Evolutionary conservation across 495 filamentous ascomycete species (phyloP).

Genomic region (Acidiella bohemica): DNA sequence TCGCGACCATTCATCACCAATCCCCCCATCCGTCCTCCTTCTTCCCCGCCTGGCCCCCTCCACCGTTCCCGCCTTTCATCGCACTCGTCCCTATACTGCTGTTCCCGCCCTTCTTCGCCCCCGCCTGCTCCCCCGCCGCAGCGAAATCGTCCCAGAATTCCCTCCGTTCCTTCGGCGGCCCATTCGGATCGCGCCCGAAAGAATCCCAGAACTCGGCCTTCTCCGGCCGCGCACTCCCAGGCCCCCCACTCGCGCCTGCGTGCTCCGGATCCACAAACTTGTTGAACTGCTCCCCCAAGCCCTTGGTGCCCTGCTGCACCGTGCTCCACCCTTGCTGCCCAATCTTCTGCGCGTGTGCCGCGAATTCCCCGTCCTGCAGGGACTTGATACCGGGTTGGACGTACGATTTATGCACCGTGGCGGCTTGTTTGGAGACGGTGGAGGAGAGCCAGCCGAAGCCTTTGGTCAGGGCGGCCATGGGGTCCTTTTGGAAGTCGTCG

Average conservation of each 20-base stretch:
- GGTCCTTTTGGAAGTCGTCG: constrained; percentile 82
- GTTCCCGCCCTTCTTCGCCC: constrained; percentile 13
- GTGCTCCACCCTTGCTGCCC: constrained; percentile 53
- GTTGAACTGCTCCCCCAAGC: constrained; percentile 61
- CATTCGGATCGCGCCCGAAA: constrained; percentile 25
- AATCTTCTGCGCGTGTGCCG: constrained; percentile 61
- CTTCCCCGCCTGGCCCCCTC: constrained; percentile 7
- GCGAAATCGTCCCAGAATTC: constrained; percentile 62
- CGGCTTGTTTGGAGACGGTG: constrained; percentile 74
- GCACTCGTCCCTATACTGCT: constrained; percentile 54
- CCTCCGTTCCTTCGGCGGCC: constrained; percentile 27
- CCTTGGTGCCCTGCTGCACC: constrained; percentile 51
- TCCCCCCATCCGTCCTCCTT: constrained; percentile 18
- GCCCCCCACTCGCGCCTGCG: not conserved
- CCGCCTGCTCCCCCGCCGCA: constrained; percentile 17
- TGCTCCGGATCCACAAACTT: constrained; percentile 62
- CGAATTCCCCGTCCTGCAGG: constrained; percentile 56
- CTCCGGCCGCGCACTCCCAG: constrained; percentile 31
- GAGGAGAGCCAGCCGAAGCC: constrained; percentile 88
- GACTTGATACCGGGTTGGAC: constrained; percentile 83
- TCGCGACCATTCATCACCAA: too few relatives aligned
- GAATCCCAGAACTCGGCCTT: constrained; percentile 58
- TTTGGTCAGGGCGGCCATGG: constrained; percentile 75
- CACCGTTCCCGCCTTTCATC: constrained; percentile 22
- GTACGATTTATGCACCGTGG: constrained; percentile 75